Conservation (phyloP, 1,139 yeast species). For the Hansenula sp. region DNA sequence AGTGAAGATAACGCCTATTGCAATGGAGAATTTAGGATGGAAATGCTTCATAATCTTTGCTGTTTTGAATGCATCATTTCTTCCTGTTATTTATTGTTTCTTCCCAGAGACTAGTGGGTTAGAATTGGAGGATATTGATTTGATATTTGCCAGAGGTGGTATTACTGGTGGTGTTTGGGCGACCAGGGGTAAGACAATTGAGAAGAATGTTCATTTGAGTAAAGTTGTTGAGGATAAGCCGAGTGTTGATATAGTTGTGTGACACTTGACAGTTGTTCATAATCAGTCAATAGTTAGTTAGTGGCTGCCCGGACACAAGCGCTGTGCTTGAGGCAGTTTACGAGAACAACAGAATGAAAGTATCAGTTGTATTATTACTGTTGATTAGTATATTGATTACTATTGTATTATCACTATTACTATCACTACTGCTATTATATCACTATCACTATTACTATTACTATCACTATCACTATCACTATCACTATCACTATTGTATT, state of each 20-base stretch:
- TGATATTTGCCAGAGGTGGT: conserved; percentile 35
- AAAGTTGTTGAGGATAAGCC: not conserved
- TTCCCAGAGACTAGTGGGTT: conserved; percentile 67
- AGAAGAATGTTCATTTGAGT: not conserved
- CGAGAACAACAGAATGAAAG: no score
- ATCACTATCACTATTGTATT: no score
- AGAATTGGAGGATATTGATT: conserved; percentile 59
- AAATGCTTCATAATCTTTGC: conserved; percentile 39
- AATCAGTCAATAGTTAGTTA: no score
- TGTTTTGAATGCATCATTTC: conserved; percentile 36
- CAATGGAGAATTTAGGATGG: conserved; percentile 37
- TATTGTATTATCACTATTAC: no score
- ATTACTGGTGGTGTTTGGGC: not conserved
- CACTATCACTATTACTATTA: no score
- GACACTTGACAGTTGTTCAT: no score
- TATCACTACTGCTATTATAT: no score
- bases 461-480: no score
- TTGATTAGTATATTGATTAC: no score
- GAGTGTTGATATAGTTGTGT: not conserved
- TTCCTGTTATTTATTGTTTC: conserved; percentile 62
- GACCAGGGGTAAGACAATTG: not conserved
- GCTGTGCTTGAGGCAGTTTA: no score
- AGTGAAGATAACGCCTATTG: conserved; percentile 45
- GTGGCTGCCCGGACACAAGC: no score
- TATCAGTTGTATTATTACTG: no score